Base-by-base conservation (phyloP, 108 stramenopile species). In the Skeletonema grethae region DNA sequence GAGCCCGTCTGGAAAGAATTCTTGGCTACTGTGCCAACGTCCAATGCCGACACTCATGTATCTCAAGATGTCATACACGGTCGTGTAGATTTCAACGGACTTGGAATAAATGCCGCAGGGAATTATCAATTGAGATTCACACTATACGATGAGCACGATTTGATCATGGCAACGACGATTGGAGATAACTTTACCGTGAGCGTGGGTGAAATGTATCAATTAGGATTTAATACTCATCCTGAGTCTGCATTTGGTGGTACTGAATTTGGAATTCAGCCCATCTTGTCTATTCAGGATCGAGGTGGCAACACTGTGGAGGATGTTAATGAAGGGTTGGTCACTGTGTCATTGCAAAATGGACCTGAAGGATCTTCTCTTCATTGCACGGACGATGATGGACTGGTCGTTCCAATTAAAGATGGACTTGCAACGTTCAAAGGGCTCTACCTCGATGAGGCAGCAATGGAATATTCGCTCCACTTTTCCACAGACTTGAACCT, bases 281-380 rank as follows among this genome's bases (percentile, higher is more conserved):
- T 65, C 29, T 39, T 83, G 9, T 66, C 67, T 15, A 32, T 86
- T 8, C 65, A 81, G 30, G 85, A 86, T 72, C 65, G 68, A 53
- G 85, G 85, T 15, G 79, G 75, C 1, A 86, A 86, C 59, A 73
- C 60, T 45, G 70, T 85, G 36, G 36, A 29, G 22, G 32, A 13
- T 62, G 58, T 80, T 0, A 83, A 79, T 57, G 64, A 69, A 12
- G 84, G 76, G 55, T 57, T 39, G 61, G 74, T 80, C 46, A 24
- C 70, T 82, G 73, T 69, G 18, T 36, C 60, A 25, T 56, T 69
- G 41, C 53, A 59, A 25, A 63, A 60, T n/a, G 50, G 73, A 34
- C 18, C 59, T 31, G 60, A 57, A n/a, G 39, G 48, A 22, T 59
- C 73, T 2, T 38, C 62, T 36, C 66, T 75, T 12, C 57, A 48